These are phyloP conservation scores for Aspergillus panamensis DNA, from an alignment of 495 filamentous ascomycete genomes.

Conservation along the genomic window DNA sequence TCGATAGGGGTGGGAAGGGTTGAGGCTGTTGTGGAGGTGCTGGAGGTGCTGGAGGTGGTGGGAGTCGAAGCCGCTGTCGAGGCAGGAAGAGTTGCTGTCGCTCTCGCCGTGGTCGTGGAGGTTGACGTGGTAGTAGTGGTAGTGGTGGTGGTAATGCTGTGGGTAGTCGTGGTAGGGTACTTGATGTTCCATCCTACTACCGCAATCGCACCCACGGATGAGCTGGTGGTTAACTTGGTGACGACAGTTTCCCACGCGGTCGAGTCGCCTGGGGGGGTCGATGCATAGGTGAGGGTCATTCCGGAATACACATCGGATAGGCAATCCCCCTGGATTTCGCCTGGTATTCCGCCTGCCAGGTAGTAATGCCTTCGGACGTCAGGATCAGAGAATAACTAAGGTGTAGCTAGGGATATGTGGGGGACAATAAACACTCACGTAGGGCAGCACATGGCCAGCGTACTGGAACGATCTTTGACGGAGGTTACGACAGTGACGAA, in stretches of 20 bases:
- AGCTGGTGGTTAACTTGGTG: slow-evolving; percentile 1
- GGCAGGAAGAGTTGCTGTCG: no score
- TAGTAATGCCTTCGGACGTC: neutral
- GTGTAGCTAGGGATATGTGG: neutral
- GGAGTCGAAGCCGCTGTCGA: neutral
- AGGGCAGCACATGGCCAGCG: slow-evolving; percentile 10
- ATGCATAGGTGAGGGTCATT: slow-evolving; percentile 11
- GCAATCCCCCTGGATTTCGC: neutral
- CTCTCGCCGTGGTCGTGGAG: neutral
- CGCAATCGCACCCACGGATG: slow-evolving; percentile 6
- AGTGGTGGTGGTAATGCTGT: neutral
- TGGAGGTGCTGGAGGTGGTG: neutral
- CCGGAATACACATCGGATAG: slow-evolving; percentile 10
- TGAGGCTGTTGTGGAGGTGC: neutral
- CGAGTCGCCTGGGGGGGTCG: neutral
- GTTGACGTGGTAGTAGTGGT: neutral
- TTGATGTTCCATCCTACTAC: slow-evolving; percentile 8
- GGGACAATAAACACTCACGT: neutral
- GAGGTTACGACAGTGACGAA: slow-evolving; percentile 2
- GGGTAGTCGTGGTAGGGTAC: neutral
- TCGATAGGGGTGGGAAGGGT: neutral
- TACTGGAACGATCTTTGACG: slow-evolving; percentile 1
- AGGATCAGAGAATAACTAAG: neutral
- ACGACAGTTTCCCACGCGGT: slow-evolving; percentile 1
- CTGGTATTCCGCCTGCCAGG: neutral